Evolutionary conservation across 306 rosid genomes (phyloP).

Genomic region (Lotus japonicus): DNA sequence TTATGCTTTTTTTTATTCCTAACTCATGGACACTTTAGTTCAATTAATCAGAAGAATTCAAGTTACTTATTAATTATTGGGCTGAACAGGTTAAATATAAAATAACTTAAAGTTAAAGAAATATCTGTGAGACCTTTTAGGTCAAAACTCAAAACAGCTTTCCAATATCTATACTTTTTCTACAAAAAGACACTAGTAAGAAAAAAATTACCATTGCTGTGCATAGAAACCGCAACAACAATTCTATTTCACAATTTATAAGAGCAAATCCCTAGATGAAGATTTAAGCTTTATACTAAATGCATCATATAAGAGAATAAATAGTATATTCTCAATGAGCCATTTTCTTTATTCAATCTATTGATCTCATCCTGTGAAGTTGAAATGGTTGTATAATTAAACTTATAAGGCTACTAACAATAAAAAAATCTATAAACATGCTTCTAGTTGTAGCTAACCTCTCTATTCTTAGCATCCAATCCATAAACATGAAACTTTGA

Average conservation of each 20-base stretch:
- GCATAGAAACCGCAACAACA: no score
- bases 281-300: neutral
- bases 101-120: neutral
- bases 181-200: neutral
- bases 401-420: conserved; percentile 7
- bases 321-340: conserved; percentile 20
- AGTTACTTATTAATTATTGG: neutral
- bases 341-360: conserved; percentile 76
- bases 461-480: no score
- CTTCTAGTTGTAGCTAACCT: no score
- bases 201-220: neutral
- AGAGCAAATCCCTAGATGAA: neutral
- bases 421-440: no score
- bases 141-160: neutral
- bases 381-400: conserved; percentile 15
- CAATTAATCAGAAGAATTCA: neutral
- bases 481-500: no score
- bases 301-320: conserved; percentile 1
- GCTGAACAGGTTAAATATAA: neutral
- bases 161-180: neutral
- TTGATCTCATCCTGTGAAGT: conserved; percentile 62
- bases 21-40: neutral
- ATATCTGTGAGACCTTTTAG: neutral
- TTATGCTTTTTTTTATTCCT: neutral
- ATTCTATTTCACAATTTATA: no score